Evolutionary conservation across 163 green algal species (phyloP), one percentile per base, ranked within the genome.

Genomic region (Chlamydomonas reinhardtii): DNA sequence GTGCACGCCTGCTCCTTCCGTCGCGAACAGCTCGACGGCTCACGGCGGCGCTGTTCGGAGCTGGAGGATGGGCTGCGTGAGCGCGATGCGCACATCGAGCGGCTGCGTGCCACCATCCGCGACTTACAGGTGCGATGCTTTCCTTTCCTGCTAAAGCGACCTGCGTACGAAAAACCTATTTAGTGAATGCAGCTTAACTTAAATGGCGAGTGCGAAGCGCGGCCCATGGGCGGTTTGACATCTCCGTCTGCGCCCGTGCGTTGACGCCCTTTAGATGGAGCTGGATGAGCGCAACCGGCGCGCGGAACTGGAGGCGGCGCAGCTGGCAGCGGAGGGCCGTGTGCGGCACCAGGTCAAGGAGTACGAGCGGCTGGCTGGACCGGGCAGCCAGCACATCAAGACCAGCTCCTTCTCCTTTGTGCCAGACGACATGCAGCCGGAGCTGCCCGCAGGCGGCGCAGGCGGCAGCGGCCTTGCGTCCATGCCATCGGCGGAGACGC

Each of bases 301-400:
- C 31, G 22, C 19, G 66, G 59, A n/a, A 8, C 3, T 16, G 20
- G 80, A 86, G 15, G 27, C 69, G 2, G 56, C 68, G 0, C 25
- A 66, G 20, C 70, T 80, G 15, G 27, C 69, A 0, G 70, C 68
- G 0, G 14, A 66, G 9, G 73, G 80, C 16, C 70, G 59, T 19
- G 80, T 86, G 34, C 62, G 48, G 35, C 69, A 79, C 70, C 80
- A 86, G 80, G 80, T 86, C 32, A 25, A 43, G 34, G 19, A 89
- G 48, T 89, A 83, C 37, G 85, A 89, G 85, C 85, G 77, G 24
- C 4, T 83, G 43, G 69, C n/a, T 0, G 83, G 71, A 3, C 52
- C 71, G 29, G 54, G 52, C 32, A 65, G 62, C 74, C 48, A 66
- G 56, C 64, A 64, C 70, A 14, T n/a, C 52, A 70, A 79, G 72